A percentile compares a stretch with the other conserved stretches of the same genome.
phyloP scores from a whole-genome alignment of 75 land plant genomes.

The Selaginella moellendorffii region DNA sequence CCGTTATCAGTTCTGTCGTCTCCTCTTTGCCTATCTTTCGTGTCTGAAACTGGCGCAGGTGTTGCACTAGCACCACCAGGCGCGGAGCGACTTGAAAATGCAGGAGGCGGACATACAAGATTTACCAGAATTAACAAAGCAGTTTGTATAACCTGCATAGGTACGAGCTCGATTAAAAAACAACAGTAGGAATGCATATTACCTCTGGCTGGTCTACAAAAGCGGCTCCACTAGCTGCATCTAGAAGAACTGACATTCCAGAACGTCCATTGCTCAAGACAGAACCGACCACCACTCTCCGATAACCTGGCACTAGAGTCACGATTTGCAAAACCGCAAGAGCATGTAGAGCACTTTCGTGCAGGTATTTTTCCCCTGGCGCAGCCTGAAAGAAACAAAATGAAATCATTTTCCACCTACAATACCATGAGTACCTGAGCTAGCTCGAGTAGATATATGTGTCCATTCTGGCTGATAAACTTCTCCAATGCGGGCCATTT shows the following conservation, averaged over 20 bases:
- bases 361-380: conserved; percentile 80
- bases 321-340: conserved; percentile 89
- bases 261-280: conserved; percentile 77
- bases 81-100: conserved; percentile 59
- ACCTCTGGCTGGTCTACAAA: conserved; percentile 87
- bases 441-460: conserved; percentile 62
- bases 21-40: conserved; percentile 31
- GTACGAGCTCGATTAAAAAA: background rate
- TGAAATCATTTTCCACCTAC: background rate
- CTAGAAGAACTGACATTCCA: conserved; percentile 92
- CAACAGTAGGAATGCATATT: conserved; percentile 1
- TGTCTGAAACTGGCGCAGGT: conserved; percentile 13
- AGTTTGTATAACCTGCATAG: conserved; percentile 65
- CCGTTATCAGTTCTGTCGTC: conserved; percentile 47
- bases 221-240: conserved; percentile 71
- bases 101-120: conserved; percentile 96
- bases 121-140: conserved; percentile 79
- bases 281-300: conserved; percentile 55
- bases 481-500: conserved; percentile 79
- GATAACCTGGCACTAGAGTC: conserved; percentile 54
- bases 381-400: conserved; percentile 49
- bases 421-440: conserved; percentile 48
- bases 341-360: conserved; percentile 89
- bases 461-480: conserved; percentile 64
- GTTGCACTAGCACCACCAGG: conserved; percentile 23